Percentiles rank a stretch among this genome's conserved stretches.
These are phyloP conservation scores for Saccharum spontaneum DNA, from an alignment of 176 grass and related monocot genomes.

Conservation along the genomic window DNA sequence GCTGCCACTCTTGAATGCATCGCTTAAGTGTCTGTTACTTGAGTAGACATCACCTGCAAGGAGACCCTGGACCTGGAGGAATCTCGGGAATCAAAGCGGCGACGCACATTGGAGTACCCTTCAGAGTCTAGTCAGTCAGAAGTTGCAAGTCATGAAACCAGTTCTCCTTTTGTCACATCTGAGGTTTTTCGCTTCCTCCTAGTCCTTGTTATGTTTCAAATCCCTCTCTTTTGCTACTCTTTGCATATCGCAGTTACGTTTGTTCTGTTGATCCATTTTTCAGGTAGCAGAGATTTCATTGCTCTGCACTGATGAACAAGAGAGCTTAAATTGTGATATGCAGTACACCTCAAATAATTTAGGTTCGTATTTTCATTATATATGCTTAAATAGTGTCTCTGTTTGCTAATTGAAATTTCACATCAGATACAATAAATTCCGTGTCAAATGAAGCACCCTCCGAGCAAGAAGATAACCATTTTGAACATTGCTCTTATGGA, in stretches of 20 bases:
- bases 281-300: constrained; percentile 43
- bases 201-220: constrained; percentile 5
- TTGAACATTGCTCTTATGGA: constrained; percentile 35
- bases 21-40: not conserved
- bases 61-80: constrained; percentile 46
- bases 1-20: not conserved
- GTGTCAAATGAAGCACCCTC: constrained; percentile 31
- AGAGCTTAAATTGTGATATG: constrained; percentile 31
- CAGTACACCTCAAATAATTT: constrained; percentile 32
- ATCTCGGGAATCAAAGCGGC: constrained; percentile 46
- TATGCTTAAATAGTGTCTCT: constrained; percentile 22
- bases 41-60: constrained; percentile 47
- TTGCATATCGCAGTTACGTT: not conserved
- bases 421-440: constrained; percentile 33
- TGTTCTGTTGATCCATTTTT: constrained; percentile 25
- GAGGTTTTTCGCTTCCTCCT: constrained; percentile 27
- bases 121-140: constrained; percentile 30
- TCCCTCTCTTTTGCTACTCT: not conserved
- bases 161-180: constrained; percentile 32
- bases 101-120: constrained; percentile 50
- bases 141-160: constrained; percentile 10
- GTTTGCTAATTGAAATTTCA: constrained; percentile 25
- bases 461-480: constrained; percentile 21
- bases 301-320: constrained; percentile 46
- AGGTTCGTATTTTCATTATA: constrained; percentile 29